These are phyloP conservation scores for Tuber indicum DNA, from an alignment of 495 filamentous ascomycete genomes.

Conservation along the genomic window DNA sequence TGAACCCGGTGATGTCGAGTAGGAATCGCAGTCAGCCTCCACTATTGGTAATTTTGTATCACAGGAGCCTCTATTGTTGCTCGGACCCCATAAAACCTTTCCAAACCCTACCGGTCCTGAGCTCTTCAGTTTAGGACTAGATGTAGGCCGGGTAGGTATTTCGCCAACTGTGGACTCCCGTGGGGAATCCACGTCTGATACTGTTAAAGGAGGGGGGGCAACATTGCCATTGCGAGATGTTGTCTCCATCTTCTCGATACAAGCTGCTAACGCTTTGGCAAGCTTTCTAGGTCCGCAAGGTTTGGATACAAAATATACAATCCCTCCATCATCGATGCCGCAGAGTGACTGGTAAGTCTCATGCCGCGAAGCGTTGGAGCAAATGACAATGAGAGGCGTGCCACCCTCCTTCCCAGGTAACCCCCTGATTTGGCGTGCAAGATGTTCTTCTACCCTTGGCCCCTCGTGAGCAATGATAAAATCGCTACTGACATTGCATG, in stretches of 20 bases:
- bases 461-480: constrained; percentile 35
- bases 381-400: constrained; percentile 29
- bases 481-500: constrained; percentile 10
- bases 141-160: not conserved
- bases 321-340: constrained; percentile 10
- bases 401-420: constrained; percentile 22
- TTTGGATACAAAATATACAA: constrained; percentile 45
- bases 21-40: not conserved
- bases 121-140: not conserved
- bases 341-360: constrained; percentile 33
- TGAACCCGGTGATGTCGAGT: not conserved
- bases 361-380: constrained; percentile 36
- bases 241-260: constrained; percentile 39
- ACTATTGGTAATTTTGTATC: not conserved
- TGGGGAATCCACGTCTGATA: not conserved
- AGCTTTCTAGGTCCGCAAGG: constrained; percentile 61
- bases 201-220: not conserved
- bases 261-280: constrained; percentile 49
- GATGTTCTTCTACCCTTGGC: constrained; percentile 23
- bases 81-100: not conserved
- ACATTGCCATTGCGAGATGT: not conserved
- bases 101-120: not conserved
- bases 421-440: constrained; percentile 25
- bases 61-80: not conserved
- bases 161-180: not conserved